Percentiles rank a stretch among this genome's conserved stretches.
Conservation (phyloP, 2,329 filamentous ascomycete genomes). For the Botrytis tulipae region DNA sequence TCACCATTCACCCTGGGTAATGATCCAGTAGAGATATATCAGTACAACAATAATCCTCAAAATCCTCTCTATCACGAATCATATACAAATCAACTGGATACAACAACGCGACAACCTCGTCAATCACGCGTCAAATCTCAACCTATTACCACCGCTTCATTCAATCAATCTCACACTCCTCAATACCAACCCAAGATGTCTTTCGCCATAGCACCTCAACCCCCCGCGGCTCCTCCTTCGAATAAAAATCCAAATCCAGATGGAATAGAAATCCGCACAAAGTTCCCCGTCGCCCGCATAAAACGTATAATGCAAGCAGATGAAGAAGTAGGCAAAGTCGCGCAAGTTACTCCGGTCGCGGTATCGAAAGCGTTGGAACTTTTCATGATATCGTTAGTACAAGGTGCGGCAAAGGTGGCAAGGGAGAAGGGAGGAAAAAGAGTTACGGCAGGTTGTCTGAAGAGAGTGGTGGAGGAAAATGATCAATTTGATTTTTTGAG, state of each 20-base stretch:
- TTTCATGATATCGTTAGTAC: conserved; percentile 95
- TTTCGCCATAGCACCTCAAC: not conserved
- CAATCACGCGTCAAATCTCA: conserved; percentile 5
- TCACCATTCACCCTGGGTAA: not conserved
- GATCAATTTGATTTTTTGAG: conserved; percentile 92
- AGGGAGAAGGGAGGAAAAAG: conserved; percentile 81
- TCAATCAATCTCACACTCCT: not conserved
- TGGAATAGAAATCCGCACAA: conserved; percentile 77
- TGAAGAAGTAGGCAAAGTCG: conserved; percentile 97
- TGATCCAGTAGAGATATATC: conserved; percentile 8
- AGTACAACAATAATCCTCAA: conserved; percentile 18
- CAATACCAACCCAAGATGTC: not conserved
- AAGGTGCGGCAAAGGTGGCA: conserved; percentile 82
- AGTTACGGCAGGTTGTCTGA: conserved; percentile 86
- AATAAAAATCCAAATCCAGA: conserved; percentile 47
- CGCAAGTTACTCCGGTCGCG: conserved; percentile 93
- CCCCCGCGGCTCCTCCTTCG: conserved; percentile 31
- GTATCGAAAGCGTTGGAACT: conserved; percentile 93
- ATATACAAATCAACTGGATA: not conserved
- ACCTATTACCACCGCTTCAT: not conserved
- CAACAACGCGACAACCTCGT: conserved; percentile 10
- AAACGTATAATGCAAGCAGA: conserved; percentile 99
- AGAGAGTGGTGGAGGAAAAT: conserved; percentile 82
- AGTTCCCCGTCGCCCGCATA: conserved; percentile 95
- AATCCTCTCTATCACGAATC: conserved; percentile 11